Percentiles rank a stretch among this genome's conserved stretches.
phyloP scores from a whole-genome alignment of 176 grass and related monocot species.

The Carex cristatella region DNA sequence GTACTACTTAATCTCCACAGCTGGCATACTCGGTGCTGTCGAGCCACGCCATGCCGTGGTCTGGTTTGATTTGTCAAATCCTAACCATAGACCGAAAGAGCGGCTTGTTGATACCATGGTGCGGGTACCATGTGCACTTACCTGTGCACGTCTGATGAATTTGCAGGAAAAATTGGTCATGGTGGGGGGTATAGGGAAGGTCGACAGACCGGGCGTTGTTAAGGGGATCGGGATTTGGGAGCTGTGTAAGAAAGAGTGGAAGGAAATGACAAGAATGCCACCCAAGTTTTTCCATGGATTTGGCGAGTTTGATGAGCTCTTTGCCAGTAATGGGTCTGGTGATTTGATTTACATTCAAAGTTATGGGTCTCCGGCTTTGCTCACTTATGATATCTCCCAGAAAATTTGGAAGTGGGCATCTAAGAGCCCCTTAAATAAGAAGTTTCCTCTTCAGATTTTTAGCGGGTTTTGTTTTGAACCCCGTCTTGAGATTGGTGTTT shows the following conservation, averaged over 20 bases:
- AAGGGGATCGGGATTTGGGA: conserved; percentile 96
- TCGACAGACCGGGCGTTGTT: conserved; percentile 72
- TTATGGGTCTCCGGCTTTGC: conserved; percentile 70
- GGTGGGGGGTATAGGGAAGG: conserved; percentile 81
- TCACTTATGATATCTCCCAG: conserved; percentile 63
- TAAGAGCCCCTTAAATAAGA: conserved; percentile 79
- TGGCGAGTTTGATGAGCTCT: conserved; percentile 81
- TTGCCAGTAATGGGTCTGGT: conserved; percentile 67
- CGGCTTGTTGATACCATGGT: conserved; percentile 39
- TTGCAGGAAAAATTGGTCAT: conserved; percentile 56
- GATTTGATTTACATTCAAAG: conserved; percentile 88
- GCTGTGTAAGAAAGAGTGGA: conserved; percentile 56
- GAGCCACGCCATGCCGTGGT: conserved; percentile 59
- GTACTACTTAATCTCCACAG: conserved; percentile 69
- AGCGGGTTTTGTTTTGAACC: conserved; percentile 86
- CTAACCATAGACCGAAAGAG: not conserved
- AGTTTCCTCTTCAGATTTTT: conserved; percentile 85
- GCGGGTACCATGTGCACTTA: conserved; percentile 60
- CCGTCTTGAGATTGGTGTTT: conserved; percentile 65
- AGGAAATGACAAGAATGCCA: conserved; percentile 73
- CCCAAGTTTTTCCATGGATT: conserved; percentile 89
- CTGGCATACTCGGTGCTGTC: conserved; percentile 42
- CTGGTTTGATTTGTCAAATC: conserved; percentile 55
- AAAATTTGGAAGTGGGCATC: conserved; percentile 79
- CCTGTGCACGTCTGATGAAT: conserved; percentile 77